Evolutionary conservation across 345 rosid genomes (phyloP), one percentile per base, ranked within the genome.

Genomic region (Litchi chinensis): DNA sequence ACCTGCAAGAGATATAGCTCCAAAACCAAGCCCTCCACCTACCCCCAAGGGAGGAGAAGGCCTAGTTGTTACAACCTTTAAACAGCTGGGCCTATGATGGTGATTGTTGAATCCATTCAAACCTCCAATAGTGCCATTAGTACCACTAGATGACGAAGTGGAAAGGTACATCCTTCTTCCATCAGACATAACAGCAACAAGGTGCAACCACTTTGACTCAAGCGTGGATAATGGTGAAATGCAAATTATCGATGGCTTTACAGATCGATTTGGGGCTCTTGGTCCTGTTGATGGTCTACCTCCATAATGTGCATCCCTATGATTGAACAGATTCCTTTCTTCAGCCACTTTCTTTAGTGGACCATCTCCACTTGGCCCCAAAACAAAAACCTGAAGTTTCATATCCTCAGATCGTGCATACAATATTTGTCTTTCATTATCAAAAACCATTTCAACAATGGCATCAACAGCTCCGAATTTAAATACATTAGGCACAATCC

Each of bases 161-260:
- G 98, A 94, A 81, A 96, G 88, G 82, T 93, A 96, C 97, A 96
- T 85, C 85, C 99, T 92, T 81, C 97, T 93, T 70, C 99, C 99
- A 90, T 96, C 99, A 18, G 98, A 96, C 84, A 96, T 82, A 78
- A 91, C 86, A 68, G 90, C 98, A 86, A 96, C 95, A 68, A 96
- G 92, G 83, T 96, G 99, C 87, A 96, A 83, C 83, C 92, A 91
- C 90, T 96, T 96, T 18, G 99, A 96, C 83, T 96, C 99, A 81
- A 94, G 75, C 21, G 87, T 88, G 71, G 98, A 93, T 79, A 94
- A 80, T 68, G 98, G 98, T 54, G 98, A 86, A 75, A 96, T 93
- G 80, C 89, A 88, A 77, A 92, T 98, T 75, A 96, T 89, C 40
- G 98, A 88, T 80, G 95, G 95, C 84, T 92, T 93, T 79, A 82